Evolutionary conservation across 805 yeast genomes (phyloP), one percentile per base, ranked within the genome.

Genomic region (Hanseniaspora hatyaiensis): DNA sequence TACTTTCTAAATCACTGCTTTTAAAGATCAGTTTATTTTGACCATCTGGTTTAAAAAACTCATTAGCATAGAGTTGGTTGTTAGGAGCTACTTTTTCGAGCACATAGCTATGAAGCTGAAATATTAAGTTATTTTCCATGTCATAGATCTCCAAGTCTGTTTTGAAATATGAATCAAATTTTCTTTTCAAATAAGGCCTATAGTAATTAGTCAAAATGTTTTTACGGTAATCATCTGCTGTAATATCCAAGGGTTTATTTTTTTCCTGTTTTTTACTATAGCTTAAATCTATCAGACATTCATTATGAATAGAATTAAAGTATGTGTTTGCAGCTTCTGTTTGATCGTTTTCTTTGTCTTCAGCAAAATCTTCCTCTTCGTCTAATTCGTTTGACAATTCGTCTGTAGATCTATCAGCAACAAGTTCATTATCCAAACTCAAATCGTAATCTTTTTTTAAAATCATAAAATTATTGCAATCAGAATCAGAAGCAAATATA

Each of bases 81-180:
- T 36, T 22, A 9, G 47, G 47, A 8, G 42, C 46, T 3, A 31
- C 30, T 2, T 60, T 24, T n/a, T 31, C 4, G 15, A 44, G 16
- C 16, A 63, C 29, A 3, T 53, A 22, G 24, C 53, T 55, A 41
- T 63, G 65, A 36, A 59, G 55, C n/a, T 44, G 38, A 28, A 55
- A 54, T 8, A 59, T 40, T 0, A 34, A 12, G 6, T 41, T 24
- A 1, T 49, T 43, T 1, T 55, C 44, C 2, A 4, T 39, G 23
- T 54, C 54, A 8, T 50, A 32, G 37, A 61, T 57, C 6, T 32
- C 24, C 4, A 59, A 46, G 38, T 62, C 59, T 44, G 45, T 54
- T 12, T 28, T 15, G 5, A 31, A 31, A 11, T 37, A 19, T 22
- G 28, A 23, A 20, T 23, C 33, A n/a, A 43, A 13, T n/a, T 31